Evolutionary conservation across 2,329 filamentous ascomycete genomes (phyloP).

Genomic region (Pleomassaria siparia): DNA sequence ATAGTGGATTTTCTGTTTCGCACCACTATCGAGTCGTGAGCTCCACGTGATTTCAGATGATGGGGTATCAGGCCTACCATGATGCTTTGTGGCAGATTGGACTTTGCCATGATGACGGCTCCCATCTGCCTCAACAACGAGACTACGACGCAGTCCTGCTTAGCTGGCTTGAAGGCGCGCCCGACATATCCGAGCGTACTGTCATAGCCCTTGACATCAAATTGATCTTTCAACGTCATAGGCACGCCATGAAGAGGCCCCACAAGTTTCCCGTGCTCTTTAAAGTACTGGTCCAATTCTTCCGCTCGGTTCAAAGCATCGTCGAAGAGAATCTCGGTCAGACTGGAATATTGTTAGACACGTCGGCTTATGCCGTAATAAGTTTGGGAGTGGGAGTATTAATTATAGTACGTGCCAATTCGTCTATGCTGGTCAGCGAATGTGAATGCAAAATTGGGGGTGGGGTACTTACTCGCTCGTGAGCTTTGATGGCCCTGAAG

Average conservation of each 20-base stretch:
- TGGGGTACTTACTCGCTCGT: conserved; percentile 26
- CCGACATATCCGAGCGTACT: conserved; percentile 62
- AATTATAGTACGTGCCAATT: conserved; percentile 43
- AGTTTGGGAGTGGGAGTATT: too few species aligned
- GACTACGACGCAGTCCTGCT: conserved; percentile 55
- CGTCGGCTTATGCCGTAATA: not conserved
- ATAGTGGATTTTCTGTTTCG: conserved; percentile 64
- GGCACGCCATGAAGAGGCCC: conserved; percentile 53
- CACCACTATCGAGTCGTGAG: conserved; percentile 57
- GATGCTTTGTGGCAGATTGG: conserved; percentile 60
- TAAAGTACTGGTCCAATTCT: conserved; percentile 45
- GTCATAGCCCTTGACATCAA: conserved; percentile 51
- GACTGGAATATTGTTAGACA: conserved; percentile 35
- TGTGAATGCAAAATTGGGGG: not conserved
- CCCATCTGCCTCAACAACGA: conserved; percentile 59
- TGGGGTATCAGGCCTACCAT: conserved; percentile 45
- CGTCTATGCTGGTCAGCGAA: conserved; percentile 45
- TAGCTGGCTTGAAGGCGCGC: conserved; percentile 57
- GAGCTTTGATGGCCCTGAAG: conserved; percentile 35
- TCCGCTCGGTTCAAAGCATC: conserved; percentile 45
- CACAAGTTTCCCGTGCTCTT: conserved; percentile 37
- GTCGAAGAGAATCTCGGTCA: conserved; percentile 53
- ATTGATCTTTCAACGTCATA: conserved; percentile 53
- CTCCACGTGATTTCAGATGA: conserved; percentile 15
- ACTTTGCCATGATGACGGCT: conserved; percentile 52